These are phyloP conservation scores for Pseudotsuga menziesii DNA, from an alignment of 75 land plant genomes.

Conservation along the genomic window DNA sequence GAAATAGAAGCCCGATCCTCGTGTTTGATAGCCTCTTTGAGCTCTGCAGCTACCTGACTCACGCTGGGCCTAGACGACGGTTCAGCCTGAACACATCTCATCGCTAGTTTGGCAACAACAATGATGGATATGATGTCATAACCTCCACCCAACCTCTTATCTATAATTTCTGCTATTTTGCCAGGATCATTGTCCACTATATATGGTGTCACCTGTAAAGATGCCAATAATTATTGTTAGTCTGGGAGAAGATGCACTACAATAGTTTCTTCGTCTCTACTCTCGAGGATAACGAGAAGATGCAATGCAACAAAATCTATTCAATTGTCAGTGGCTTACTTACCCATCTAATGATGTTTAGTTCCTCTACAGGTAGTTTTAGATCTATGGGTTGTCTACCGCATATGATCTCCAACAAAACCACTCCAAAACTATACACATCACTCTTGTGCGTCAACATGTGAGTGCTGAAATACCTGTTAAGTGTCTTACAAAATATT, in stretches of 20 bases:
- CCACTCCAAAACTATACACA: conserved; percentile 21
- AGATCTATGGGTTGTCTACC: background rate
- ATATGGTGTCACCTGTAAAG: no score
- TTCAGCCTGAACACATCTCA: conserved; percentile 16
- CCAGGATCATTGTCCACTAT: no score
- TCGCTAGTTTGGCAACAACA: conserved; percentile 14
- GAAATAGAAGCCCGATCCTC: no score
- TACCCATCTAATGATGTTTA: background rate
- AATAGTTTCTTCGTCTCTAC: no score
- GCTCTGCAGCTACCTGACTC: conserved; percentile 3
- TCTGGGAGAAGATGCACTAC: no score
- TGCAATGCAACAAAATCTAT: background rate
- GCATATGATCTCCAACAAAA: conserved; percentile 1
- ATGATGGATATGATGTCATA: background rate
- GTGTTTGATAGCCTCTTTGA: conserved; percentile 6
- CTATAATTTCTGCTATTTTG: background rate
- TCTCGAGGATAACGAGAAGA: no score
- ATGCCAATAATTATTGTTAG: no score
- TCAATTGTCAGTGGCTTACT: background rate
- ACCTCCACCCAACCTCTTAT: background rate
- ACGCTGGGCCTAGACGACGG: conserved; percentile 20
- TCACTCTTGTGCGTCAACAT: conserved; percentile 14
- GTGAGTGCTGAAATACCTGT: conserved; percentile 12
- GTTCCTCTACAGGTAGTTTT: background rate
- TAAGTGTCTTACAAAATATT: no score